Evolutionary conservation across 768 basidiomycete genomes (phyloP).

Genomic region (Tulasnella sp.): DNA sequence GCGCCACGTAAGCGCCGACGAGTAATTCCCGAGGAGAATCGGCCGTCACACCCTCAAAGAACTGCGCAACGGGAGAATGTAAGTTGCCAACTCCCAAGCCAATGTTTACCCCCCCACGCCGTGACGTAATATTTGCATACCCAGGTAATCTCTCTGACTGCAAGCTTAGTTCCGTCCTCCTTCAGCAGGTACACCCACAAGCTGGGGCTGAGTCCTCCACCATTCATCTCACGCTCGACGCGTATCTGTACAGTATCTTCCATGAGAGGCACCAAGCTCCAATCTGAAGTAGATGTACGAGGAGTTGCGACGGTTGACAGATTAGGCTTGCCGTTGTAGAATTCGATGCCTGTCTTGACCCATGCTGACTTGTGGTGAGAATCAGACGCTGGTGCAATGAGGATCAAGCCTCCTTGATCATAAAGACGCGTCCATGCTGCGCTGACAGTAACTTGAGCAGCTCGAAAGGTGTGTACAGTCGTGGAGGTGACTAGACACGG

Average conservation of each 20-base stretch:
- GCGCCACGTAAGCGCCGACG: conserved; percentile 23
- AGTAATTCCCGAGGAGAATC: conserved; percentile 12
- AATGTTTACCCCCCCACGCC: neutral
- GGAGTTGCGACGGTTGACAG: conserved; percentile 24
- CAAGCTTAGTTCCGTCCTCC: conserved; percentile 14
- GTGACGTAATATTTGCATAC: conserved; percentile 16
- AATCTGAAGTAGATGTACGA: conserved; percentile 22
- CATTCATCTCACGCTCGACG: conserved; percentile 18
- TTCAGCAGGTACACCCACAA: conserved; percentile 24
- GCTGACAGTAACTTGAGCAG: conserved; percentile 23
- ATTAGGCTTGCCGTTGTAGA: conserved; percentile 21
- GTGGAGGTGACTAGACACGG: conserved; percentile 18
- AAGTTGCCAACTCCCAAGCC: neutral
- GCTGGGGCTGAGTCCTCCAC: conserved; percentile 16
- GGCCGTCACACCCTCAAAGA: neutral
- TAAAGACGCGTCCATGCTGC: conserved; percentile 25
- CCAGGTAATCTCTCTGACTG: conserved; percentile 26
- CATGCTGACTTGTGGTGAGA: conserved; percentile 16
- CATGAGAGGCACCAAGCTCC: conserved; percentile 22
- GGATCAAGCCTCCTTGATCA: conserved; percentile 26
- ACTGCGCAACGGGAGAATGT: neutral
- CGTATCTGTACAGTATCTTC: conserved; percentile 19
- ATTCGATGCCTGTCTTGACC: conserved; percentile 27
- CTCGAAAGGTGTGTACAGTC: conserved; percentile 18
- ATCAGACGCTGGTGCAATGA: conserved; percentile 18